These are phyloP conservation scores for Scheffersomyces amazonensis DNA, from an alignment of 805 yeast species.

Conservation along the genomic window DNA sequence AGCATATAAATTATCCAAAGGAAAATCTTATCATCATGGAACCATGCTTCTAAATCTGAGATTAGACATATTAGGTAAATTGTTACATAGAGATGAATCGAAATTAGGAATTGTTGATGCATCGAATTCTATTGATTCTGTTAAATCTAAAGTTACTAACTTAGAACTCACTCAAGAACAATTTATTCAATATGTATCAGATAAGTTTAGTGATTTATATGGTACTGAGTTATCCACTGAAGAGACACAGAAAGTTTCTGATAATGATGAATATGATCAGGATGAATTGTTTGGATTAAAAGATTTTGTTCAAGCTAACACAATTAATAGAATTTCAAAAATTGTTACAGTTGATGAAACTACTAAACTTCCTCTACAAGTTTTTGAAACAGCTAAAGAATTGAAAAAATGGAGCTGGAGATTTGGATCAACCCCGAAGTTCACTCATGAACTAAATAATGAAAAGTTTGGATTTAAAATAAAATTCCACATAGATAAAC, in stretches of 20 bases:
- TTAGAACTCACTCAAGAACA: conserved; percentile 43
- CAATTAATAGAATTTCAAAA: conserved; percentile 8
- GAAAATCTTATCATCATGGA: conserved; percentile 90
- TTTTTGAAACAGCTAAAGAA: conserved; percentile 35
- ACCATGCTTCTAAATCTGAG: conserved; percentile 81
- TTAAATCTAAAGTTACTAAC: conserved; percentile 76
- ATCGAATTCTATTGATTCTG: conserved; percentile 65
- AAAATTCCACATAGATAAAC: conserved; percentile 47
- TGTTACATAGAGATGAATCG: conserved; percentile 49
- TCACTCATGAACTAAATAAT: conserved; percentile 50
- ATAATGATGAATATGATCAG: conserved; percentile 21
- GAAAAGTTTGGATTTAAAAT: conserved; percentile 28
- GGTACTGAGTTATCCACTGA: conserved; percentile 8
- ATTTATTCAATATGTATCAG: conserved; percentile 44
- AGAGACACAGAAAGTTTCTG: neutral
- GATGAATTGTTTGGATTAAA: conserved; percentile 32
- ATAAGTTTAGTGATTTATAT: conserved; percentile 37
- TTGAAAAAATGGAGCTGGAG: conserved; percentile 70
- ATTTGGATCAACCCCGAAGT: conserved; percentile 74
- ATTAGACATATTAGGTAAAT: conserved; percentile 54
- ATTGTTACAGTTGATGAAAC: conserved; percentile 19
- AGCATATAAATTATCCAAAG: conserved; percentile 81
- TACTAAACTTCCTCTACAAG: conserved; percentile 34
- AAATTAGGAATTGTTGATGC: conserved; percentile 41
- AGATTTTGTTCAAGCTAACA: conserved; percentile 22